phyloP scores from a whole-genome alignment of 495 filamentous ascomycete genomes.

The Aspergillus panamensis region DNA sequence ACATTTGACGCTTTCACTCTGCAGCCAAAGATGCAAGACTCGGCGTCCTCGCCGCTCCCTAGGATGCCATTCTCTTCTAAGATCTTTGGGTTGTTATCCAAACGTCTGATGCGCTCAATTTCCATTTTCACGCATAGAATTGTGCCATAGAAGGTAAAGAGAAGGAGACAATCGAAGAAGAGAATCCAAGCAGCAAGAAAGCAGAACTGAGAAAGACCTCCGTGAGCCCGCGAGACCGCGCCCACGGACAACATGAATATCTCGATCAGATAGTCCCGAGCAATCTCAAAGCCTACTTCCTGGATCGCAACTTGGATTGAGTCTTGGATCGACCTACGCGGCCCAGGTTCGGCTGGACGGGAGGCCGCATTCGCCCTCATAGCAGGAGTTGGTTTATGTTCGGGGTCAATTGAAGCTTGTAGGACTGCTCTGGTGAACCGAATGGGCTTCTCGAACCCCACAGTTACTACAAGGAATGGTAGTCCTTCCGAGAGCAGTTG shows the following conservation, averaged over 20 bases:
- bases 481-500: constrained; percentile 11
- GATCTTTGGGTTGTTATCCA: constrained; percentile 5
- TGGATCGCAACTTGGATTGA: constrained; percentile 15
- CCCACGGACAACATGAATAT: constrained; percentile 12
- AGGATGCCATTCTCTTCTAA: constrained; percentile 16
- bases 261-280: constrained; percentile 16
- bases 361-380: background rate
- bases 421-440: constrained; percentile 6
- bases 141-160: constrained; percentile 18
- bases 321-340: background rate
- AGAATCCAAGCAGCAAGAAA: constrained; percentile 20
- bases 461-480: constrained; percentile 9
- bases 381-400: background rate
- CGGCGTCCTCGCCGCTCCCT: constrained; percentile 1
- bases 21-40: constrained; percentile 11
- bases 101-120: constrained; percentile 13
- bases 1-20: constrained; percentile 13
- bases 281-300: constrained; percentile 11
- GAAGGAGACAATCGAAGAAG: constrained; percentile 17
- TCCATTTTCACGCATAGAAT: constrained; percentile 19
- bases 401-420: background rate
- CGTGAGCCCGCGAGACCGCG: constrained; percentile 15
- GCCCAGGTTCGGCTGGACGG: background rate
- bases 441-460: constrained; percentile 15
- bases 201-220: constrained; percentile 19